phyloP scores from a whole-genome alignment of 306 rosid species.

The Rosa rugosa region DNA sequence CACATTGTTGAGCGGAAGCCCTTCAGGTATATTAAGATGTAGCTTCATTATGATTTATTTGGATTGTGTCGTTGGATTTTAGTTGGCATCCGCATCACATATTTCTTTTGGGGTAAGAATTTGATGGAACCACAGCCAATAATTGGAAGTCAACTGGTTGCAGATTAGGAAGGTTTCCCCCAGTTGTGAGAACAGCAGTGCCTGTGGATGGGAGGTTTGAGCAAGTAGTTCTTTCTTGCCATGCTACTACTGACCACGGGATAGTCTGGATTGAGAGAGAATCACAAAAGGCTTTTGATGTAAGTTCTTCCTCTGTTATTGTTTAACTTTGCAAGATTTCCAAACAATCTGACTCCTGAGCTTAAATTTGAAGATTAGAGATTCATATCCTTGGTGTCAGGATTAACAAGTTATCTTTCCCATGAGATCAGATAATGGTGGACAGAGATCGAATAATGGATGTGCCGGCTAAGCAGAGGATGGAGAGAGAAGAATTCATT shows the following conservation, averaged over 20 bases:
- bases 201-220: conserved; percentile 99
- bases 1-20: conserved; percentile 95
- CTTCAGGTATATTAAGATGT: conserved; percentile 59
- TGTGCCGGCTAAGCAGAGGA: conserved; percentile 68
- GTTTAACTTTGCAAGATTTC: not conserved
- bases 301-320: conserved; percentile 43
- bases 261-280: conserved; percentile 92
- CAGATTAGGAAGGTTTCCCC: conserved; percentile 88
- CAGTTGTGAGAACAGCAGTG: conserved; percentile 92
- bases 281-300: conserved; percentile 73
- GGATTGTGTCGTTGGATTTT: not conserved
- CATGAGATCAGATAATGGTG: conserved; percentile 59
- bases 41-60: conserved; percentile 11
- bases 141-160: conserved; percentile 26
- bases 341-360: not conserved
- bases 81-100: not conserved
- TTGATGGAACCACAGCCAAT: conserved; percentile 26
- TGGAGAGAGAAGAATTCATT: conserved; percentile 60
- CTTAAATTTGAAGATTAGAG: conserved; percentile 10
- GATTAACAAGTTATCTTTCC: conserved; percentile 9
- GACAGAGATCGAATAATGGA: conserved; percentile 57
- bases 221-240: conserved; percentile 89
- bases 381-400: not conserved
- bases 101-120: not conserved
- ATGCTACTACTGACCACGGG: conserved; percentile 80